Base-by-base conservation (phyloP, 2,329 filamentous ascomycete species). In the Pestalotiopsis fici region DNA sequence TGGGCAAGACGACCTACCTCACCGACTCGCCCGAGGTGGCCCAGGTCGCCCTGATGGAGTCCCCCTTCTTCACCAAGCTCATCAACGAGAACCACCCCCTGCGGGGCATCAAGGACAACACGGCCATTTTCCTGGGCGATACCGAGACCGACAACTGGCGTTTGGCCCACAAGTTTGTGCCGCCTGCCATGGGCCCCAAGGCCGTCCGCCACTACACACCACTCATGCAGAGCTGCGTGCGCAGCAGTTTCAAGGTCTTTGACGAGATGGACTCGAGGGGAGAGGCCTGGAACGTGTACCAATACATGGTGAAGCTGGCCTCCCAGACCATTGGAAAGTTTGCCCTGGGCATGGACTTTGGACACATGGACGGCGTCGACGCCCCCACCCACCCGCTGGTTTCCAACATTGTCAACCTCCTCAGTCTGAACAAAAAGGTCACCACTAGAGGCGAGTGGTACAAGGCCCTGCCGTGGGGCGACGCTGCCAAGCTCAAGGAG, bases 181-280 rank as follows among this genome's bases (percentile, higher is more conserved):
- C 88, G 0, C 87, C 88, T 0, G 84, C 86, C 0, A 77, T 90
- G 18, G 83, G 83, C 0, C 87, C 88, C 28, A 88, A 87, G 72
- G 88, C 88, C 0, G 86, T 90, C 6, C 80, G 85, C 1, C 88
- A 90, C 70, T 90, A 90, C 68, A 82, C 86, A 0, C 87, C 87
- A 0, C 83, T 81, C 0, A 90, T 90, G 86, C 86, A 89, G 69
- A 74, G 80, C 56, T 84, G 83, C 0, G 81, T 87, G 2, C 82
- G 87, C 68, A 78, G 83, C n/a, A 75, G 84, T 0, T 88, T 85
- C 72, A 79, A 77, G 4, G 81, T 85, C 1, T 84, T 85, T 31
- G 83, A 85, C 67, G 78, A 82, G 59, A 78, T 90, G 0, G 86
- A 88, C 69, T 74, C 82, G 35, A 74, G 80, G 0, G 81, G 76